Evolutionary conservation across 768 basidiomycete species (phyloP).

Genomic region (Cubamyces sp.): DNA sequence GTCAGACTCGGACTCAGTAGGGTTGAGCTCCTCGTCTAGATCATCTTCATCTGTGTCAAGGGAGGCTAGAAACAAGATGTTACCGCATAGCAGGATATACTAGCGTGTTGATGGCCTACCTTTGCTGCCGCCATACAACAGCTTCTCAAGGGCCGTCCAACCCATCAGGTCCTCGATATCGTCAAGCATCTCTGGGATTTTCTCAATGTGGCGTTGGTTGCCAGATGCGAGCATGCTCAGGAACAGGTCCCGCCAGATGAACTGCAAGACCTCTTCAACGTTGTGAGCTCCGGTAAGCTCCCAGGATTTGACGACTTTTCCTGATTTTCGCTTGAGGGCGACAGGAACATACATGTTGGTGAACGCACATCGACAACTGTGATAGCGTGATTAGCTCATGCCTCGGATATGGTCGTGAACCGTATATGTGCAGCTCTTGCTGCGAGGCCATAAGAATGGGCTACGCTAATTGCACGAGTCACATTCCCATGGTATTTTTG

Average conservation of each 20-base stretch:
- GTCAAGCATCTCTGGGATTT: slow-evolving; percentile 57
- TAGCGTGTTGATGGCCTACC: slow-evolving; percentile 34
- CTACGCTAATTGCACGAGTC: no score
- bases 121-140: slow-evolving; percentile 57
- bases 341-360: slow-evolving; percentile 51
- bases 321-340: slow-evolving; percentile 46
- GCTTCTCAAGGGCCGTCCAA: slow-evolving; percentile 52
- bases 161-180: slow-evolving; percentile 58
- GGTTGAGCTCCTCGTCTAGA: slow-evolving; percentile 34
- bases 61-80: slow-evolving; percentile 7
- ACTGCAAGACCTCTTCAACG: slow-evolving; percentile 52
- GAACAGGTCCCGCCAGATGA: slow-evolving; percentile 75
- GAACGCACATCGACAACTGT: slow-evolving; percentile 60
- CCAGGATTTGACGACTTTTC: slow-evolving; percentile 53
- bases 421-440: not conserved
- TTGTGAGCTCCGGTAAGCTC: slow-evolving; percentile 50
- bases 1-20: slow-evolving; percentile 19
- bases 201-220: slow-evolving; percentile 33
- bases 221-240: slow-evolving; percentile 53
- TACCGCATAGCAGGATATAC: not conserved
- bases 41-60: slow-evolving; percentile 39
- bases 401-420: slow-evolving; percentile 12
- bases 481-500: no score
- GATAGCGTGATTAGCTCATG: not conserved
- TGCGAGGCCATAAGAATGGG: not conserved